Base-by-base conservation (phyloP, 1,284 basidiomycete genomes). In the Stygiomarasmius scandens region DNA sequence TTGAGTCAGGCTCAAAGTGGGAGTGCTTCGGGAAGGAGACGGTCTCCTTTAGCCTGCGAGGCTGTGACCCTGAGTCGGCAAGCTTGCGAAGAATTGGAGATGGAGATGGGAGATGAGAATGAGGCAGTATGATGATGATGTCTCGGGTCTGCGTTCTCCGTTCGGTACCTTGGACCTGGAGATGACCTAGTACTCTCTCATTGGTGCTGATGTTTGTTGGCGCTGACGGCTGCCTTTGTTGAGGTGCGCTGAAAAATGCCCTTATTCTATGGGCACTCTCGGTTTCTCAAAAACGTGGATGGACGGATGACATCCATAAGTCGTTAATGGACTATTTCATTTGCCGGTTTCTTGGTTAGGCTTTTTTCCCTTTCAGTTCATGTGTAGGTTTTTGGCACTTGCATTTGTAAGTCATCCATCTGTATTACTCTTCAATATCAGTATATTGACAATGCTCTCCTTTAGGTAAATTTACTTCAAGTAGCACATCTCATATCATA, bases 1-100 rank as follows among this genome's bases (percentile, higher is more conserved):
- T n/a, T n/a, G 49, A 32, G 24, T 34, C 20, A 20, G 32, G 32
- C 14, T 34, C 32, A 34, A 14, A 14, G 8, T 34, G 8, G 32
- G 8, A 19, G n/a, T 41, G 14, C 5, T 8, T 9, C 38, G 6
- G 38, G 16, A 19, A 52, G 50, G 25, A 47, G 34, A 49, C 49
- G 32, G 19, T 57, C 55, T 38, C 55, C 55, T 19, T 50, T 57
- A 43, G 55, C 55, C 22, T 47, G 50, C 25, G 55, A 57, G 29
- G 38, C n/a, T 9, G 38, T 41, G 38, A 41, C 14, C 8, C 16
- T 12, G 12, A 32, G 12, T 12, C 29, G 5, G 29, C 12, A 32
- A 12, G 29, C 6, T 32, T 32, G 29, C 29, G 29, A 32, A 32
- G 6, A 32, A 12, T 32, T 12, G 29, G 29, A 32, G 29, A 32